These are phyloP conservation scores for Cyathus striatus DNA, from an alignment of 768 basidiomycete species.

Conservation along the genomic window DNA sequence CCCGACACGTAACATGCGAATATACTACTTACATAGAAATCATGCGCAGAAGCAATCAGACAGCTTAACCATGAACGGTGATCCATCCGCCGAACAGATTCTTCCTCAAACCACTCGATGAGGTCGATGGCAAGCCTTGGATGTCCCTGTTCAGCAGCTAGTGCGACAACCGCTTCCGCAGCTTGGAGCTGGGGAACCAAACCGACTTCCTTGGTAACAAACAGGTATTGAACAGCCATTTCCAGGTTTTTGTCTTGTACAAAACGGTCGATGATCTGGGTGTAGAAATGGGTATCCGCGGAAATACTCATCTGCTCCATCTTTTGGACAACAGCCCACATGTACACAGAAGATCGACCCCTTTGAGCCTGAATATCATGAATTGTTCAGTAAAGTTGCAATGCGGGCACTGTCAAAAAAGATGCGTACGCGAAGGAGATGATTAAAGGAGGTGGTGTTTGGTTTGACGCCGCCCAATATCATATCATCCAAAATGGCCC, in stretches of 20 bases:
- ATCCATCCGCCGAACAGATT: conserved; percentile 48
- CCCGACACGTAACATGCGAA: neutral
- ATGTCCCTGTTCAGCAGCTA: conserved; percentile 48
- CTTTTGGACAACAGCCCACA: conserved; percentile 46
- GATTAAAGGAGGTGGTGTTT: conserved; percentile 47
- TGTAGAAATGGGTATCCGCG: conserved; percentile 51
- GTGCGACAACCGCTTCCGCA: conserved; percentile 44
- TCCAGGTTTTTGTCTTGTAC: conserved; percentile 52
- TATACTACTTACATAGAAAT: conserved; percentile 56
- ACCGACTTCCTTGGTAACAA: conserved; percentile 49
- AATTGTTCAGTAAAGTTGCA: too few relatives aligned
- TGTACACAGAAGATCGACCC: conserved; percentile 27
- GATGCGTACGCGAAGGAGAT: conserved; percentile 57
- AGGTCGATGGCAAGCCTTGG: conserved; percentile 73
- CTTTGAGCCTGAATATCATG: conserved; percentile 39
- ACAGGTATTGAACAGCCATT: conserved; percentile 53
- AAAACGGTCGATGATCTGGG: conserved; percentile 44
- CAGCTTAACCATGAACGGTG: conserved; percentile 60
- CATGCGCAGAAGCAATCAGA: conserved; percentile 58
- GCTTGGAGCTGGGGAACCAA: conserved; percentile 46
- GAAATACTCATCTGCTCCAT: conserved; percentile 47
- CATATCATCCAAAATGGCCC: conserved; percentile 73
- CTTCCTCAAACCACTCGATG: conserved; percentile 52
- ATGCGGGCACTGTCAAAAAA: too few relatives aligned
- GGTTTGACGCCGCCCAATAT: conserved; percentile 40